Percentiles rank a stretch among this genome's conserved stretches.
phyloP scores from a whole-genome alignment of 2,329 filamentous ascomycete genomes.

The Sporothrix variecibatus region DNA sequence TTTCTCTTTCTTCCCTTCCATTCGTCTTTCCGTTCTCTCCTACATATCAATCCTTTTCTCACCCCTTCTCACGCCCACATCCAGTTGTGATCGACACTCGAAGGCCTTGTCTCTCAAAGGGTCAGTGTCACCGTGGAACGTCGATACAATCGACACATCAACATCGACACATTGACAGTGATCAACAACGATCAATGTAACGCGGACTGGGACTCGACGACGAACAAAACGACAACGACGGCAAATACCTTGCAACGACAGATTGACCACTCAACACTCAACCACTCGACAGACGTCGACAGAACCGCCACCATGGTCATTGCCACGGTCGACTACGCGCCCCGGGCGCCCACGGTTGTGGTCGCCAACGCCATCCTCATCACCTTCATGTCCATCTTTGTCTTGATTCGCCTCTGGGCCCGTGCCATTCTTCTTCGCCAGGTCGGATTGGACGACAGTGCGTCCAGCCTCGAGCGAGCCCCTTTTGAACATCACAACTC shows the following conservation, averaged over 20 bases:
- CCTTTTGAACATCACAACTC: not conserved
- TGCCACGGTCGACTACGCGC: not conserved
- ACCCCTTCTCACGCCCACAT: not conserved
- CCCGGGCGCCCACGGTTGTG: not conserved
- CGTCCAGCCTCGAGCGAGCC: not conserved
- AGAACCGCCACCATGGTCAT: not conserved
- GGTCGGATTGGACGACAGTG: conserved; percentile 13
- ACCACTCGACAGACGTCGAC: not conserved
- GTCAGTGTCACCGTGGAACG: not conserved
- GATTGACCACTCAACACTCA: not conserved
- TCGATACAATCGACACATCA: not conserved
- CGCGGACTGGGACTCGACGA: not conserved
- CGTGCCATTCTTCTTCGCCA: conserved; percentile 3
- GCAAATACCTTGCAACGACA: not conserved
- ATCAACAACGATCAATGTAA: not conserved
- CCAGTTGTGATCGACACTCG: conserved; percentile 2
- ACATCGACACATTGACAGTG: not conserved
- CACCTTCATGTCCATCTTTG: not conserved
- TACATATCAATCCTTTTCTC: not conserved
- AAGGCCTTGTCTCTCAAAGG: not conserved
- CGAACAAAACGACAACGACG: not conserved
- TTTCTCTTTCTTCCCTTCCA: not conserved
- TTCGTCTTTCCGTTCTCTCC: not conserved
- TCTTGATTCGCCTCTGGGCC: conserved; percentile 12
- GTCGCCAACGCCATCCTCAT: conserved; percentile 8